Base-by-base conservation (phyloP, 2,329 filamentous ascomycete genomes). In the Clarireedia homoeocarpa region DNA sequence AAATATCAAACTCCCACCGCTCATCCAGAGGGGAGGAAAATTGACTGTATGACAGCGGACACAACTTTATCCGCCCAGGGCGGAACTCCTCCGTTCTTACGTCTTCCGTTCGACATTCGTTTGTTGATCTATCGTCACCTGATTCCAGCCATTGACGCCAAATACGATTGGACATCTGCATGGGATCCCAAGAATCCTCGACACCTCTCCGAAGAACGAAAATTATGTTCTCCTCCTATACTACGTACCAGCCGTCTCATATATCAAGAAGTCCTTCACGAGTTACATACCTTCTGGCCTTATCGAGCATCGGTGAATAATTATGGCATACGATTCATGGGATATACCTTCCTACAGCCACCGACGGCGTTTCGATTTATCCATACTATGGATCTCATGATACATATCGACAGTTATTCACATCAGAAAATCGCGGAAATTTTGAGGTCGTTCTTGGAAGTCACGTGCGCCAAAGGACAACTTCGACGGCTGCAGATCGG, bases 361-460 rank as follows among this genome's bases (percentile, higher is more conserved):
- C 53, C 53, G 10, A 20, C 53, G 7, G 47, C 53, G 15, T 55
- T 55, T 17, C 53, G 39, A 14, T 55, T 45, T 24, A 36, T 55
- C 24, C 53, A 55, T 20, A 55, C 53, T 26, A n/a, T 55, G 39
- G 53, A 55, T 26, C 47, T 55, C 20, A 51, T 46, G 39, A 51
- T 55, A 7, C 53, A 55, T n/a, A 55, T 55, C 46, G 50, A 55
- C 27, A 51, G 47, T n/a, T 55, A 51, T 20, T 55, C 53, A 27
- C 53, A 55, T 26, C 2, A 40, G 38, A 55, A 55, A 27, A 51
- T 51, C 51, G 53, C 53, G 6, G 50, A 51, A 7, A 51, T 51
- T n/a, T 20, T 55, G 6, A 55, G 46, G 7, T 55, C 53, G 9
- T 55, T 39, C 12, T n/a, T 55, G 12, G 53, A 55, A 30, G 46